phyloP scores from a whole-genome alignment of 1,284 basidiomycete genomes.

The Malassezia vespertilionis region DNA sequence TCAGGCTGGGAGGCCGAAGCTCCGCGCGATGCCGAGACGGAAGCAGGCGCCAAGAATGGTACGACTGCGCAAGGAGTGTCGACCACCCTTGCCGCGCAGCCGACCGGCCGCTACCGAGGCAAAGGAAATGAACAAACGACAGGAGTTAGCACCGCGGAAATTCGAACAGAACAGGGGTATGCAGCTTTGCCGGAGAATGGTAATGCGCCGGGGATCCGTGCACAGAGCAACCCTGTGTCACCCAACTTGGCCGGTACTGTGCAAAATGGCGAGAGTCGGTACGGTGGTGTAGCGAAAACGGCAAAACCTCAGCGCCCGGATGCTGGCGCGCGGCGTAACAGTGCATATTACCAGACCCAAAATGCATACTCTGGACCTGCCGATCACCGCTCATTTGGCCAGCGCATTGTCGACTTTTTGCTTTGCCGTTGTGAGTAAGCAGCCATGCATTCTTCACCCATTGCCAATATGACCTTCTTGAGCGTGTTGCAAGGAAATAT shows the following conservation, averaged over 20 bases:
- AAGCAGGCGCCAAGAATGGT: neutral
- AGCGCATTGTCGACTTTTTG: slow-evolving; percentile 17
- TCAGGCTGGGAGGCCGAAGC: slow-evolving; percentile 78
- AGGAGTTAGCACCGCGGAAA: slow-evolving; percentile 14
- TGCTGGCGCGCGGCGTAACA: no score
- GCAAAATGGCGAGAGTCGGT: no score
- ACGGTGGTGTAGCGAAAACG: no score
- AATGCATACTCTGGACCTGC: neutral
- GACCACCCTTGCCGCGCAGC: neutral
- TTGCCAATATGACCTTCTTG: no score
- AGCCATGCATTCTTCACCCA: neutral
- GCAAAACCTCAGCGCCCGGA: no score
- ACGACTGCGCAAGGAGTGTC: neutral
- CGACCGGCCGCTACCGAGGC: neutral
- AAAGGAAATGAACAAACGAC: neutral
- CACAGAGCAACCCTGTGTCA: neutral
- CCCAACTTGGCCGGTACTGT: no score
- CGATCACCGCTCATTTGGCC: slow-evolving; percentile 15
- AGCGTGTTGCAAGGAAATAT: no score
- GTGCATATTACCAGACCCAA: slow-evolving; percentile 1
- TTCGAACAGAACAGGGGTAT: slow-evolving; percentile 14
- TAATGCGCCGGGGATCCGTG: neutral
- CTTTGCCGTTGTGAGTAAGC: slow-evolving; percentile 13
- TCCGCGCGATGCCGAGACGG: neutral
- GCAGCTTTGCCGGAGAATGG: neutral